Evolutionary conservation across 2,329 filamentous ascomycete species (phyloP), one percentile per base, ranked within the genome.

Genomic region (Arthrinium phaeospermum): DNA sequence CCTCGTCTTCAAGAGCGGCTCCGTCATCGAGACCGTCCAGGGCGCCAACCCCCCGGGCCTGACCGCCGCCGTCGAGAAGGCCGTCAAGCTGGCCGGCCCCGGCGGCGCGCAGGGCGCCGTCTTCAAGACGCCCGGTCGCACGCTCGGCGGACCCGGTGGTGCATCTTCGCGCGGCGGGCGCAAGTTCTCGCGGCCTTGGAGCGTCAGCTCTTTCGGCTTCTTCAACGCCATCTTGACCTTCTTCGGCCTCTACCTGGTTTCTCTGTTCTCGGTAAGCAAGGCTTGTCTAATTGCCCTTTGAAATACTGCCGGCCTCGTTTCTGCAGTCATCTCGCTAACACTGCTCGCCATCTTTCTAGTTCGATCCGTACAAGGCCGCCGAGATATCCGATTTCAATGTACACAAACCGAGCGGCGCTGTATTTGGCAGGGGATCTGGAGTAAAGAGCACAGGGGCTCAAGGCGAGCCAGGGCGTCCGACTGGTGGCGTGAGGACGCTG

Each of bases 31-130:
- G 76, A 95, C 93, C 45, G 91, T 98, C 79, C 89, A 90, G 79
- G 96, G 96, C 77, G 95, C 95, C 46, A 93, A 98, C 84, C 89
- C 91, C 1, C 87, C 91, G 14, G 91, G 91, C 70, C 90, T 99
- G 61, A 92, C 91, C 47, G 88, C 91, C 71, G 94, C 93, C 34
- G 91, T 98, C 75, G 91, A 92, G 78, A 93, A 93, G 80, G 90
- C 89, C 4, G 85, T 91, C 70, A 89, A 89, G 80, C 83, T 91
- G 24, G 84, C 83, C 4, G 83, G 83, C 10, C 3, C 34, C 3
- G 80, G 80, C 1, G 79, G 80, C n/a, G 82, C 81, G 1, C 80
- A 84, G 7, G 86, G 85, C 68, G 84, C 86, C 2, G 81, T 82
- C 0, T 92, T 91, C 78, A 84, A 84, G 70, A 86, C 86, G 0